Conservation (phyloP, 2,329 filamentous ascomycete genomes). For the Ophiostoma sp. region DNA sequence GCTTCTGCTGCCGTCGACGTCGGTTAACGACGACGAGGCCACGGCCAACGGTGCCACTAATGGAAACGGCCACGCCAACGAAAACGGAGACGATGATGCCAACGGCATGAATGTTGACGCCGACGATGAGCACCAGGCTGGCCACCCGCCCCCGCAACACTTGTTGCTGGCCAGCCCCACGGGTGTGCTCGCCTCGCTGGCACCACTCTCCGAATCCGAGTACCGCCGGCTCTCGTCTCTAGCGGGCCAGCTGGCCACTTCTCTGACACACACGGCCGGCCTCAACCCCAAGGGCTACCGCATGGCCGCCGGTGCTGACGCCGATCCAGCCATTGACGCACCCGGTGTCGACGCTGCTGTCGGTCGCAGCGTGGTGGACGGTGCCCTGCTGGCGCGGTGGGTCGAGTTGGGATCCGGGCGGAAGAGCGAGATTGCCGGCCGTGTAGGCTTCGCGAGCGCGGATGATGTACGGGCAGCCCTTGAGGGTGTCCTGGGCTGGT, state of each 20-base stretch:
- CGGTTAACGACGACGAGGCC: background rate
- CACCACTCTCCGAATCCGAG: constrained; percentile 72
- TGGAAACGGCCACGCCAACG: constrained; percentile 5
- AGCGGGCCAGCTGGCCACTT: constrained; percentile 74
- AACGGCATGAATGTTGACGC: background rate
- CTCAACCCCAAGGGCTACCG: constrained; percentile 83
- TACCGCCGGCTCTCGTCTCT: constrained; percentile 84
- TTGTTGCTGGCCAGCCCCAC: constrained; percentile 45
- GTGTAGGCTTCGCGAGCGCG: constrained; percentile 66
- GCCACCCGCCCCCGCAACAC: constrained; percentile 36
- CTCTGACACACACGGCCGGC: constrained; percentile 73
- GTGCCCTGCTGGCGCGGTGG: constrained; percentile 72
- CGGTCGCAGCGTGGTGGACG: constrained; percentile 73
- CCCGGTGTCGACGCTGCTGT: constrained; percentile 60
- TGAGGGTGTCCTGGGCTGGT: constrained; percentile 61
- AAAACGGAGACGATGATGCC: background rate
- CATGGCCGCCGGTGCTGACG: constrained; percentile 46
- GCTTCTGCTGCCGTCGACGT: constrained; percentile 70
- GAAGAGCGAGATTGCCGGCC: constrained; percentile 69
- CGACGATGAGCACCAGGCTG: constrained; percentile 33
- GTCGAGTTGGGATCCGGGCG: constrained; percentile 71
- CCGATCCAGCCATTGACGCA: constrained; percentile 35
- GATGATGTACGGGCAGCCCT: constrained; percentile 70
- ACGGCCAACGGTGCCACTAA: background rate
- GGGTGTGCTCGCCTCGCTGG: constrained; percentile 74